phyloP scores from a whole-genome alignment of 768 basidiomycete genomes.

The Leccinum uliginosum region DNA sequence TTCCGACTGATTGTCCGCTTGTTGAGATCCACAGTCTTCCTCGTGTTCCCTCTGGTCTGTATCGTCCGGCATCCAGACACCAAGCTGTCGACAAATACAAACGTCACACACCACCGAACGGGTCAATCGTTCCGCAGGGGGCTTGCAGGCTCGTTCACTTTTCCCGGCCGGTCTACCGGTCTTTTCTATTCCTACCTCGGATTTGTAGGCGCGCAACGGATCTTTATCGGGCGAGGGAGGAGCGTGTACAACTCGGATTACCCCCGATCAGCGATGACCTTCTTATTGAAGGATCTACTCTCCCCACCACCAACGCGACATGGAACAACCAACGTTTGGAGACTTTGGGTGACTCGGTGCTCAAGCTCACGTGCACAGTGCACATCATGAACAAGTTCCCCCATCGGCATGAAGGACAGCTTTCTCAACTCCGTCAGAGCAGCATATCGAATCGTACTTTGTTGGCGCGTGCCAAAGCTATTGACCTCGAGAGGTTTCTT shows the following conservation, averaged over 20 bases:
- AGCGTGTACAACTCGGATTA: constrained; percentile 52
- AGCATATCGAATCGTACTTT: constrained; percentile 70
- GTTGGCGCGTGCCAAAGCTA: constrained; percentile 58
- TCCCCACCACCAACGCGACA: constrained; percentile 58
- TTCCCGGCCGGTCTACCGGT: constrained; percentile 43
- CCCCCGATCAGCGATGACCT: constrained; percentile 55
- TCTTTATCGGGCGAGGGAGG: constrained; percentile 53
- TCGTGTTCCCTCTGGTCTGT: constrained; percentile 39
- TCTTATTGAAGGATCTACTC: constrained; percentile 70
- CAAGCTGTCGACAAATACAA: constrained; percentile 26
- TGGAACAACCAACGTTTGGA: constrained; percentile 86
- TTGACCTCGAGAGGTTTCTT: constrained; percentile 60
- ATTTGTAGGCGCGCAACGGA: constrained; percentile 65
- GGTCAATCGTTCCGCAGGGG: constrained; percentile 37
- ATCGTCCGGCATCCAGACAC: constrained; percentile 29
- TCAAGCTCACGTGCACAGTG: constrained; percentile 72
- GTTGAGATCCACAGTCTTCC: constrained; percentile 49
- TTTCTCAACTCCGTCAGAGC: constrained; percentile 59
- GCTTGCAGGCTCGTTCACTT: constrained; percentile 56
- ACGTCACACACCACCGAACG: constrained; percentile 21
- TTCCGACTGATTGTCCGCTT: constrained; percentile 58
- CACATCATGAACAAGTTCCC: constrained; percentile 76
- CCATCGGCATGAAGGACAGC: constrained; percentile 78
- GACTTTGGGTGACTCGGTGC: constrained; percentile 80
- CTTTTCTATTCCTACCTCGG: constrained; percentile 59